These are phyloP conservation scores for Allantophomopsis cytisporea DNA, from an alignment of 2,329 filamentous ascomycete species.

Conservation along the genomic window DNA sequence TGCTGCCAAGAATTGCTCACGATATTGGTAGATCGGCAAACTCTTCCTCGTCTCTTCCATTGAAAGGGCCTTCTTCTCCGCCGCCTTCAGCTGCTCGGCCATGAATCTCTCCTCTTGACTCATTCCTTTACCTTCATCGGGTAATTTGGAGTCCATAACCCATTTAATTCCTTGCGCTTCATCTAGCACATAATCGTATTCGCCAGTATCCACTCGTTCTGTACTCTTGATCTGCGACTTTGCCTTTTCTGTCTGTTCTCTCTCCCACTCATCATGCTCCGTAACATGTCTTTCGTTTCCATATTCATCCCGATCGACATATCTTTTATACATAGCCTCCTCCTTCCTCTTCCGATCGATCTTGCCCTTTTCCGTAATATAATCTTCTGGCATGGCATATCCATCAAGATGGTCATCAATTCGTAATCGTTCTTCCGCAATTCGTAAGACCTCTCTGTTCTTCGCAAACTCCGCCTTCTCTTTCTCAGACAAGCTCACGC, in stretches of 20 bases:
- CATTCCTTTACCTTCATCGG: conserved; percentile 57
- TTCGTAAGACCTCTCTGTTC: conserved; percentile 67
- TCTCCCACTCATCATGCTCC: conserved; percentile 93
- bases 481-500: conserved; percentile 57
- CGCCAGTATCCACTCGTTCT: conserved; percentile 63
- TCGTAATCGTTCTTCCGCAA: conserved; percentile 71
- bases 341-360: conserved; percentile 79
- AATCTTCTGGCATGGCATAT: conserved; percentile 87
- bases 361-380: conserved; percentile 87
- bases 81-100: conserved; percentile 71
- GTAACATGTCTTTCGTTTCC: conserved; percentile 84
- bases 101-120: conserved; percentile 69
- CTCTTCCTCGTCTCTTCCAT: conserved; percentile 89
- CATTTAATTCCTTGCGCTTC: conserved; percentile 80
- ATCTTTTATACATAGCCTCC: conserved; percentile 79
- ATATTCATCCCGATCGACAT: conserved; percentile 76
- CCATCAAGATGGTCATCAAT: conserved; percentile 91
- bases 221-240: conserved; percentile 70
- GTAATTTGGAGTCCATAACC: conserved; percentile 58
- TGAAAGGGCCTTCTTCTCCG: conserved; percentile 73
- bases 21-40: conserved; percentile 78
- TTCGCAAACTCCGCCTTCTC: conserved; percentile 83
- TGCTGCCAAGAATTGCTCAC: conserved; percentile 76
- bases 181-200: conserved; percentile 91
- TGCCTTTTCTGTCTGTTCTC: conserved; percentile 76